A percentile compares a stretch with the other conserved stretches of the same genome.
Evolutionary conservation across 129 eudicot species (phyloP).

Genomic region (Flaveria brownii): DNA sequence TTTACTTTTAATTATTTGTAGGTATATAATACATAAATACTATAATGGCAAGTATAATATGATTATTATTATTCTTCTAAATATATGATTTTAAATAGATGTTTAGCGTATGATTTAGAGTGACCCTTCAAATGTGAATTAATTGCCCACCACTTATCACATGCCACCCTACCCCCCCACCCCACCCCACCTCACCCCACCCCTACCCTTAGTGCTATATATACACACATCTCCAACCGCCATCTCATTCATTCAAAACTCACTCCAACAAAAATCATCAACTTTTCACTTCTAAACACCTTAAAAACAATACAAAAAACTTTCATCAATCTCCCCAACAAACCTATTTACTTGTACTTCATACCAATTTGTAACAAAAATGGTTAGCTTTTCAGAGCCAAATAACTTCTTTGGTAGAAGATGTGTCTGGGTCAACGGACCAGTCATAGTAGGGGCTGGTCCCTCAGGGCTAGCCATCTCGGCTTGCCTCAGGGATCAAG

Average conservation of each 20-base stretch:
- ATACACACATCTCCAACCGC: constrained; percentile 23
- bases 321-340: background rate
- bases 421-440: constrained; percentile 46
- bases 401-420: constrained; percentile 37
- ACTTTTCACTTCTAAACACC: constrained; percentile 17
- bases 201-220: constrained; percentile 20
- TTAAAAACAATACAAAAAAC: constrained; percentile 13
- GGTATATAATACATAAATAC: constrained; percentile 4
- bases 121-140: constrained; percentile 32
- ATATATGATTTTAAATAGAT: constrained; percentile 11
- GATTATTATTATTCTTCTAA: constrained; percentile 8
- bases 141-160: constrained; percentile 38
- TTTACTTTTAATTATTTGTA: constrained; percentile 2
- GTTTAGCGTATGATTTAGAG: constrained; percentile 33
- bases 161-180: constrained; percentile 27
- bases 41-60: constrained; percentile 18
- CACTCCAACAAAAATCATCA: constrained; percentile 23
- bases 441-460: constrained; percentile 68
- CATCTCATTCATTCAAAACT: constrained; percentile 31
- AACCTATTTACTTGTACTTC: constrained; percentile 20
- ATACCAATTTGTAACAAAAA: constrained; percentile 18
- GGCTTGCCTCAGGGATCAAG: constrained; percentile 50
- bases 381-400: constrained; percentile 41
- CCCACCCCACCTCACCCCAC: background rate
- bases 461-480: constrained; percentile 73